Base-by-base conservation (phyloP, 805 yeast species). In the Nakazawaea peltata region DNA sequence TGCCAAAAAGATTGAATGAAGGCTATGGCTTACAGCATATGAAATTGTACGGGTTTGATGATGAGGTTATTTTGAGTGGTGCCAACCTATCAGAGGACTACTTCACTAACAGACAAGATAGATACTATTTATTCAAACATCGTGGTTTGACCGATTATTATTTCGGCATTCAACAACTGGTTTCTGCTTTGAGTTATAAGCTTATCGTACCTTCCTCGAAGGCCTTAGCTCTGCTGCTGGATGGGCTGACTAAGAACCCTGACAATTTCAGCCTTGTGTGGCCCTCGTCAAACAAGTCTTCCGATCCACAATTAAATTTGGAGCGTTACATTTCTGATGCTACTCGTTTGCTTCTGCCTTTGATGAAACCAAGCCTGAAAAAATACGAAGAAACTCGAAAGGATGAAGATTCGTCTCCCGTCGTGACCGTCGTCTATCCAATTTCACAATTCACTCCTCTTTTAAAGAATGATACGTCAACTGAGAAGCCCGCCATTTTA, bases 31-130 rank as follows among this genome's bases (percentile, higher is more conserved):
- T 92, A 34, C 98, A 92, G 56, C 98, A 92, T 53, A 92, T 92
- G 97, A 92, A 92, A 54, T 69, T 92, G 19, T 92, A 92, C 54
- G 98, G 98, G 2, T 77, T 88, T 49, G 98, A 92, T 54, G 76
- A 86, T 48, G 95, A 88, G 51, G 75, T 92, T 28, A 71, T 92
- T 14, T 65, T 92, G 22, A 73, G 83, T 13, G 98, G 97, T 5
- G 98, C 98, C 2, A 92, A 92, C 50, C 65, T 92, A 32, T 85
- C 96, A 0, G 65, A 72, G 25, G 98, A 92, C 58, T 92, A 92
- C 56, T 92, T 92, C 58, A 83, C 95, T 3, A 81, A 90, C 56
- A 74, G 98, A 44, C 98, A 92, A 54, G 98, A 92, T 56, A 65
- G 98, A 32, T 92, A 92, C 57, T 83, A 87, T 47, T 38, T 81